These are phyloP conservation scores for Aspergillus sp. DNA, from an alignment of 2,329 filamentous ascomycete species.

Conservation along the genomic window DNA sequence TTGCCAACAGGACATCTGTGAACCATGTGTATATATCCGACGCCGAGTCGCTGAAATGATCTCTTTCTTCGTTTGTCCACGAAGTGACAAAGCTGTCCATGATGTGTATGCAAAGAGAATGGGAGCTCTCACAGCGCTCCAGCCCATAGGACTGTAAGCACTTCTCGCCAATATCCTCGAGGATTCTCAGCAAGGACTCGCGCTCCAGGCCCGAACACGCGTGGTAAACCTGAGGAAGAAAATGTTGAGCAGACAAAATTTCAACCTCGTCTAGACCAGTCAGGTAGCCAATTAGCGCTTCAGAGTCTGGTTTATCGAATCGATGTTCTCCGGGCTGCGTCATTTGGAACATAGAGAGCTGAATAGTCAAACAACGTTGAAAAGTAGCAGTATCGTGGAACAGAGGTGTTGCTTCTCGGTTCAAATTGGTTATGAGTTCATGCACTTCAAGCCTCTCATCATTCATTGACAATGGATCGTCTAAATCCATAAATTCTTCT, in stretches of 20 bases:
- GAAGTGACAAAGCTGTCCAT: slow-evolving; percentile 54
- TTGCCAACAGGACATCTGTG: slow-evolving; percentile 56
- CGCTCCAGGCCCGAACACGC: slow-evolving; percentile 20
- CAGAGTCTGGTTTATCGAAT: slow-evolving; percentile 1
- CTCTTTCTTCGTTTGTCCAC: slow-evolving; percentile 51
- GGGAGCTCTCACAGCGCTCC: slow-evolving; percentile 63
- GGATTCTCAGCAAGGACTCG: slow-evolving; percentile 33
- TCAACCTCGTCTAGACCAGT: slow-evolving; percentile 27
- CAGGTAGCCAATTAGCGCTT: slow-evolving; percentile 26
- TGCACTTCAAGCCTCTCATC: slow-evolving; percentile 13
- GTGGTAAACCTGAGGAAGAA: slow-evolving; percentile 22
- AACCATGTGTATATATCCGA: slow-evolving; percentile 74
- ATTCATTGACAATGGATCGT: slow-evolving; percentile 25
- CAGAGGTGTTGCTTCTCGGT: slow-evolving; percentile 23
- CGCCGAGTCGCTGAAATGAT: slow-evolving; percentile 55
- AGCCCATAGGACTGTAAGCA: slow-evolving; percentile 50
- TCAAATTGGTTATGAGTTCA: slow-evolving; percentile 17
- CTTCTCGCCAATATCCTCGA: slow-evolving; percentile 40
- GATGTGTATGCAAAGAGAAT: slow-evolving; percentile 58
- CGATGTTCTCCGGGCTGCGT: slow-evolving; percentile 4
- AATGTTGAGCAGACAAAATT: slow-evolving; percentile 26
- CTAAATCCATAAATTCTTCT: slow-evolving; percentile 36
- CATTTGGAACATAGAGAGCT: slow-evolving; percentile 23
- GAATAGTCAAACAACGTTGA: slow-evolving; percentile 27
- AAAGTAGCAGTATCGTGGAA: slow-evolving; percentile 26